Conservation (phyloP, 208 protist genomes). For the Crithidia acanthocephali region DNA sequence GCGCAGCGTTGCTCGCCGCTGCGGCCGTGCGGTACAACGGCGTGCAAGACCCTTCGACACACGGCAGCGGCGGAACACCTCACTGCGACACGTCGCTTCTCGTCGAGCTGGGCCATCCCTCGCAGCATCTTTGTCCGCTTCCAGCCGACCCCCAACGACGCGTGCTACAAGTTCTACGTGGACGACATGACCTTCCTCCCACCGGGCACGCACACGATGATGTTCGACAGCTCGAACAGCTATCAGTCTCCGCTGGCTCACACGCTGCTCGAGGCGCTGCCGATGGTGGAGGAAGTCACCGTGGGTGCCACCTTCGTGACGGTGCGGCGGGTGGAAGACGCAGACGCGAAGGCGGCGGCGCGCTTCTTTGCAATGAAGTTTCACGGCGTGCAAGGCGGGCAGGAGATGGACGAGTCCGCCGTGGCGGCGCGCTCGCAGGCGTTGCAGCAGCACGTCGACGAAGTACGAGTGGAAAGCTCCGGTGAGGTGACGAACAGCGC, state of each 20-base stretch:
- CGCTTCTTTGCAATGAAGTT: constrained; percentile 70
- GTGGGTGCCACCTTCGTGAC: constrained; percentile 80
- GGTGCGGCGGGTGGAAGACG: constrained; percentile 70
- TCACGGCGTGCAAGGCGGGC: constrained; percentile 30
- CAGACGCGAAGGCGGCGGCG: constrained; percentile 62
- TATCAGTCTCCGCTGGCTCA: constrained; percentile 84
- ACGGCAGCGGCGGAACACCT: not conserved
- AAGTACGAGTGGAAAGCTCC: constrained; percentile 9
- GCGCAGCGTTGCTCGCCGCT: not conserved
- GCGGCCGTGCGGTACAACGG: not conserved
- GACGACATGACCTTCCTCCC: constrained; percentile 67
- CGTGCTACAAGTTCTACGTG: constrained; percentile 88
- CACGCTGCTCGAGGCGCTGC: constrained; percentile 62
- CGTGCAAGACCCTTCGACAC: not conserved
- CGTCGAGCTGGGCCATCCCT: not conserved
- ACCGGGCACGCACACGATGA: constrained; percentile 49
- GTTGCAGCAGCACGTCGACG: constrained; percentile 53
- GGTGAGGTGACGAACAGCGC: not conserved
- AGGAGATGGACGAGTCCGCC: constrained; percentile 27
- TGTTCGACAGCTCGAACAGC: constrained; percentile 80
- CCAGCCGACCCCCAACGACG: constrained; percentile 80
- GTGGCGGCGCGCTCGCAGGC: constrained; percentile 54
- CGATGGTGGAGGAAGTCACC: constrained; percentile 92
- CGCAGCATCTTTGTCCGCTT: constrained; percentile 79
- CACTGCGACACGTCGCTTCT: not conserved